Percentiles rank a stretch among this genome's conserved stretches.
phyloP scores from a whole-genome alignment of 2,329 filamentous ascomycete genomes.

The Tolypocladium inflatum region DNA sequence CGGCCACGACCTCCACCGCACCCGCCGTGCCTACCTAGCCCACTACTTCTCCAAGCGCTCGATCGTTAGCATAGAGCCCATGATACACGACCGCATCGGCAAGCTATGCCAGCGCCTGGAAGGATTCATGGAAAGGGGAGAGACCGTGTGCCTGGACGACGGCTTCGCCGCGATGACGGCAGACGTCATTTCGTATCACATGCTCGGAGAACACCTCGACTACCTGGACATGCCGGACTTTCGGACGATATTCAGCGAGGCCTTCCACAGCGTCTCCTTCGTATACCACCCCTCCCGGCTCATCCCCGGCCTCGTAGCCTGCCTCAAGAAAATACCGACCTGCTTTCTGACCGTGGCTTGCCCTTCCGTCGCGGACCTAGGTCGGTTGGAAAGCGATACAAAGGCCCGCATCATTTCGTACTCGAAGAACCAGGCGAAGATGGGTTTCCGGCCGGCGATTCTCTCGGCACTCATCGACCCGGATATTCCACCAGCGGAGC shows the following conservation, averaged over 20 bases:
- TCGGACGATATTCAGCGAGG: constrained; percentile 2
- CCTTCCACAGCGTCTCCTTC: background rate
- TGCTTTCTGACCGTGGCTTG: background rate
- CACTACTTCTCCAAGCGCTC: constrained; percentile 14
- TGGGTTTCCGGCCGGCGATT: background rate
- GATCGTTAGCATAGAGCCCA: constrained; percentile 6
- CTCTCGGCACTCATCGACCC: background rate
- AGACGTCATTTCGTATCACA: constrained; percentile 9
- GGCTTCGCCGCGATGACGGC: constrained; percentile 10
- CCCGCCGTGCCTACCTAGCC: constrained; percentile 7
- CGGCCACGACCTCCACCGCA: constrained; percentile 6
- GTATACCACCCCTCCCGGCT: background rate
- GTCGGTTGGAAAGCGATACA: background rate
- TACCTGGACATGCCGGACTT: constrained; percentile 7
- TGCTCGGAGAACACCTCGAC: constrained; percentile 8
- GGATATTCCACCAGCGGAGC: background rate
- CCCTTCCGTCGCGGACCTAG: background rate
- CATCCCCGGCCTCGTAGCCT: background rate
- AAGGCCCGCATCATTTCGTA: background rate
- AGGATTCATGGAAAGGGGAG: background rate
- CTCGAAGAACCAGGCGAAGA: background rate
- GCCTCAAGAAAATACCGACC: background rate
- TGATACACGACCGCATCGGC: constrained; percentile 8
- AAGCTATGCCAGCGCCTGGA: constrained; percentile 5
- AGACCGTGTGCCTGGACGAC: constrained; percentile 6